Evolutionary conservation across 23 red algal genomes (phyloP), one percentile per base, ranked within the genome.

Genomic region (Chondrus crispus): DNA sequence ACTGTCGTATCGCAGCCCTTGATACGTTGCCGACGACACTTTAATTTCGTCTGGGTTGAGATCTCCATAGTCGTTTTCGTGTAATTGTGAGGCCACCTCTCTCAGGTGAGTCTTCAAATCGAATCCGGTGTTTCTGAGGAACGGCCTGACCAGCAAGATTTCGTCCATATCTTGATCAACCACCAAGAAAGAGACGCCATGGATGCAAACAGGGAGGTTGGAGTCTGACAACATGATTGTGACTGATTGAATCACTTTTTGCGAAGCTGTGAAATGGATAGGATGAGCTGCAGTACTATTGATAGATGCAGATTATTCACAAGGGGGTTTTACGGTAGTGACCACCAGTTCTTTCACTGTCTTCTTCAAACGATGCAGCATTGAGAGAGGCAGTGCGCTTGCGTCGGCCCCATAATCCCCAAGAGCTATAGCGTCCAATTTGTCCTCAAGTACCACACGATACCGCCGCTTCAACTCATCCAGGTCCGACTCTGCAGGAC

Each of bases 41-140:
- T 64, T 64, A 57, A n/a, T n/a, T n/a, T n/a, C n/a, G n/a, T n/a
- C n/a, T n/a, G n/a, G n/a, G n/a, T n/a, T n/a, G n/a, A n/a, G n/a
- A n/a, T 57, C 14, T 57, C 14, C 51, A 14, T 16, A 57, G n/a
- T n/a, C 51, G 13, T 57, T 14, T 57, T 57, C n/a, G n/a, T 16
- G 14, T n/a, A 14, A 14, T n/a, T 57, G 14, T n/a, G 13, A 16
- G 51, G 14, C n/a, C n/a, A 57, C 51, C n/a, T 57, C 14, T n/a
- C 14, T 14, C 51, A 86, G 41, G 39, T 70, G 82, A 3, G 6
- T 46, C 2, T 45, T 37, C 3, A 86, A 30, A 39, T 86, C 36
- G 20, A 86, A 70, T 20, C 82, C 82, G 58, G 69, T 69, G 46
- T 19, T 16, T 5, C 69, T 86, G 2, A 86, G 82, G 82, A 86